Percentiles rank a stretch among this genome's conserved stretches.
Conservation (phyloP, 2,329 filamentous ascomycete species). For the Neopestalotiopsis clavispora region DNA sequence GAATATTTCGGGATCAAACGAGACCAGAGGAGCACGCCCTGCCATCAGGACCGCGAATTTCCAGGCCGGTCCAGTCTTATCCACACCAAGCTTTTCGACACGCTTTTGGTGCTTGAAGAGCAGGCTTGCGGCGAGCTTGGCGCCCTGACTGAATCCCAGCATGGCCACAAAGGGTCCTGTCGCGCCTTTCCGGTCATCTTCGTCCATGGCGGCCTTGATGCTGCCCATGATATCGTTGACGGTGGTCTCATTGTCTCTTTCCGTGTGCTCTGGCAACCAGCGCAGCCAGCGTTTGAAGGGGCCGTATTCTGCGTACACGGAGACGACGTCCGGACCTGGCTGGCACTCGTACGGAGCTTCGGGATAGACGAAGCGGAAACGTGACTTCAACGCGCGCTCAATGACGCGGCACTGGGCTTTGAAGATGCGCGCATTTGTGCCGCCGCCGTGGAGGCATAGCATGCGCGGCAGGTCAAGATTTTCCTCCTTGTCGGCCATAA, state of each 20-base stretch:
- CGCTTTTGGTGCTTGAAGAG: constrained; percentile 66
- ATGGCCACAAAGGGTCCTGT: constrained; percentile 64
- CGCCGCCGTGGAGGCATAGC: constrained; percentile 82
- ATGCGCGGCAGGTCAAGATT: constrained; percentile 62
- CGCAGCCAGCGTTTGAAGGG: constrained; percentile 69
- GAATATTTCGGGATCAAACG: constrained; percentile 46
- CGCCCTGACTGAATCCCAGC: constrained; percentile 71
- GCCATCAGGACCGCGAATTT: constrained; percentile 67
- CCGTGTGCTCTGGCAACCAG: constrained; percentile 61
- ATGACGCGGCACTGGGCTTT: constrained; percentile 67
- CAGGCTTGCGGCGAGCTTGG: constrained; percentile 64
- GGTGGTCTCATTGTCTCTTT: constrained; percentile 51
- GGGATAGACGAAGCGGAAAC: constrained; percentile 75
- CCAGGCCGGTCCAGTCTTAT: constrained; percentile 40
- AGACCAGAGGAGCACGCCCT: constrained; percentile 64
- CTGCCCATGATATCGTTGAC: constrained; percentile 44
- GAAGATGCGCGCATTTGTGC: constrained; percentile 75
- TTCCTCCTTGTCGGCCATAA: constrained; percentile 14
- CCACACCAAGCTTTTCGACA: constrained; percentile 38
- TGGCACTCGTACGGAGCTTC: constrained; percentile 70
- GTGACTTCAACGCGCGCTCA: constrained; percentile 47
- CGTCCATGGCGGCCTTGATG: constrained; percentile 53
- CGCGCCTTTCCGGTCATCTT: constrained; percentile 53
- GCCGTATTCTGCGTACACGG: constrained; percentile 68
- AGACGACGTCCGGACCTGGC: constrained; percentile 65